Evolutionary conservation across 805 yeast genomes (phyloP).

Genomic region (Starmera caribaea): DNA sequence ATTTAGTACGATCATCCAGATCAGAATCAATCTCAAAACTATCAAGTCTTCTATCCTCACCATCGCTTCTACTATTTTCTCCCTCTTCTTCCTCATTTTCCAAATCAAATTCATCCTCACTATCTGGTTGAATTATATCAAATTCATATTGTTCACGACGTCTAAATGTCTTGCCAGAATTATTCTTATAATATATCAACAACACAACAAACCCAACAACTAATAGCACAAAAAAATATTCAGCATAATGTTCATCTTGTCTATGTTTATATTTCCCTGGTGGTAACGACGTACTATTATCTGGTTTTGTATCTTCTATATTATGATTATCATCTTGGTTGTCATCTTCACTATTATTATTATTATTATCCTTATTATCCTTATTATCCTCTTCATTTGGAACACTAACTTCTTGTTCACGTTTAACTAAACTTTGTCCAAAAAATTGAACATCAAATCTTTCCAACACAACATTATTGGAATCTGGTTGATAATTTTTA

Average conservation of each 20-base stretch:
- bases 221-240: slow-evolving; percentile 51
- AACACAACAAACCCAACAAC: slow-evolving; percentile 45
- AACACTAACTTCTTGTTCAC: slow-evolving; percentile 20
- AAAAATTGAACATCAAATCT: slow-evolving; percentile 74
- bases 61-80: neutral
- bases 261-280: slow-evolving; percentile 27
- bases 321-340: neutral
- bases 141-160: slow-evolving; percentile 27
- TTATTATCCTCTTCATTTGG: too few relatives aligned
- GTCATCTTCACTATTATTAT: slow-evolving; percentile 5
- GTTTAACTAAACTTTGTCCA: slow-evolving; percentile 57
- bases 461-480: slow-evolving; percentile 32
- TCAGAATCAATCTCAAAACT: slow-evolving; percentile 1
- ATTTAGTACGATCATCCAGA: neutral
- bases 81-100: slow-evolving; percentile 51
- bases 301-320: slow-evolving; percentile 6
- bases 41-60: neutral
- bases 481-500: slow-evolving; percentile 26
- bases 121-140: slow-evolving; percentile 33
- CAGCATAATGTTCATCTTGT: slow-evolving; percentile 39
- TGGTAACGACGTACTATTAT: slow-evolving; percentile 3
- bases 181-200: slow-evolving; percentile 30
- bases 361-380: neutral
- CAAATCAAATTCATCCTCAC: slow-evolving; percentile 60
- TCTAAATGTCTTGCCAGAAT: slow-evolving; percentile 31